These are phyloP conservation scores for Acacia melanoxylon DNA, from an alignment of 306 rosid species.

Conservation along the genomic window DNA sequence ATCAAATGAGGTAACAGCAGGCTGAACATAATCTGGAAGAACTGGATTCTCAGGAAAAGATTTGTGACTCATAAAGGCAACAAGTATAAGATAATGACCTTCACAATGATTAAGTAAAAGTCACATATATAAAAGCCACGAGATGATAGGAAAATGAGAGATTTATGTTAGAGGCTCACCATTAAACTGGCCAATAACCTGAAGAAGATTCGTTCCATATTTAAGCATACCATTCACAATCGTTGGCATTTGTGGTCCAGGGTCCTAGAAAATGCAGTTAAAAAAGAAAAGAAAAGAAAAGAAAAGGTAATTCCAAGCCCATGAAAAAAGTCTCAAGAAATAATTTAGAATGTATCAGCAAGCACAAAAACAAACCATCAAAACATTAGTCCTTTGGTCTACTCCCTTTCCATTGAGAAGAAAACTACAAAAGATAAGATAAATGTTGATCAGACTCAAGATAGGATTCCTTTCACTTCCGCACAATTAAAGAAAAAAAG, in stretches of 20 bases:
- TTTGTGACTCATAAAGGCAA: slow-evolving; percentile 65
- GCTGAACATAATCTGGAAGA: slow-evolving; percentile 69
- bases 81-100: slow-evolving; percentile 75
- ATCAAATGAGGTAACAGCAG: slow-evolving; percentile 45
- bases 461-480: slow-evolving; percentile 4
- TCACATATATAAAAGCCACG: slow-evolving; percentile 37
- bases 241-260: slow-evolving; percentile 93
- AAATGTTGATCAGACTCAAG: slow-evolving; percentile 37
- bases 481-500: not conserved
- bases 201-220: slow-evolving; percentile 88
- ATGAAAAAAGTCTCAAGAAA: slow-evolving; percentile 21
- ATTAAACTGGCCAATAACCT: slow-evolving; percentile 83
- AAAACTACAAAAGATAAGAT: slow-evolving; percentile 57
- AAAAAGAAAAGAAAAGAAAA: not conserved
- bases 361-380: slow-evolving; percentile 57
- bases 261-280: slow-evolving; percentile 52
- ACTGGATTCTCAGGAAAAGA: slow-evolving; percentile 48
- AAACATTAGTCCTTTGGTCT: slow-evolving; percentile 49
- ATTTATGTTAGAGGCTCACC: slow-evolving; percentile 50
- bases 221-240: slow-evolving; percentile 63
- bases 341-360: slow-evolving; percentile 9
- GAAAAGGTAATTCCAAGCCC: slow-evolving; percentile 27
- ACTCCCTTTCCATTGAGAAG: slow-evolving; percentile 88
- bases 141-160: slow-evolving; percentile 20
- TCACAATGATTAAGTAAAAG: slow-evolving; percentile 32